Conservation (phyloP, 305 asterid species). For the Ajuga reptans region DNA sequence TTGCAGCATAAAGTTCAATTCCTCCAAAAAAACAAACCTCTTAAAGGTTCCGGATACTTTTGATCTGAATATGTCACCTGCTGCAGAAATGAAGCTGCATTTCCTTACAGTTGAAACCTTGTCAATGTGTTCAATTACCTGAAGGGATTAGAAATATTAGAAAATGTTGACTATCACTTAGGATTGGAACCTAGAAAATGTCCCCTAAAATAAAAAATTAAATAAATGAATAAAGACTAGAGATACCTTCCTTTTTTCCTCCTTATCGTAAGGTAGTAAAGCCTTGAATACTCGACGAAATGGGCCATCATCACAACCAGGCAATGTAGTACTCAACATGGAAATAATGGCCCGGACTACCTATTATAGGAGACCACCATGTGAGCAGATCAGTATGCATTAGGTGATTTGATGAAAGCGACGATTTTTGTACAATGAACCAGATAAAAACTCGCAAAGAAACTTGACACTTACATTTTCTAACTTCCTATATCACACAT, state of each 20-base stretch:
- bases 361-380: constrained; percentile 33
- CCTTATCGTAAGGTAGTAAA: constrained; percentile 76
- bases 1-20: not conserved
- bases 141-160: constrained; percentile 24
- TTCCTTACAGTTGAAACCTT: constrained; percentile 79
- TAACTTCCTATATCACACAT: not conserved
- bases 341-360: constrained; percentile 75
- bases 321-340: constrained; percentile 75
- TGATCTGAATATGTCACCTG: constrained; percentile 77
- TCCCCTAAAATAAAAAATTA: not conserved
- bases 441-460: not conserved
- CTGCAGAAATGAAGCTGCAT: constrained; percentile 85
- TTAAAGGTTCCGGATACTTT: constrained; percentile 89
- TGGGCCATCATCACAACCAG: constrained; percentile 74
- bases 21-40: constrained; percentile 41
- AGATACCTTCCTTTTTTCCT: constrained; percentile 76
- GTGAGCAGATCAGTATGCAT: constrained; percentile 18
- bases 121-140: constrained; percentile 82
- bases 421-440: not conserved
- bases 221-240: constrained; percentile 8
- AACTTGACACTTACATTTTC: not conserved
- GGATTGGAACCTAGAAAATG: constrained; percentile 20
- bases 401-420: not conserved
- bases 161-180: constrained; percentile 20
- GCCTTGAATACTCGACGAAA: constrained; percentile 80